Evolutionary conservation across 2,329 filamentous ascomycete species (phyloP), one percentile per base, ranked within the genome.

Genomic region (Fusarium torreyae): DNA sequence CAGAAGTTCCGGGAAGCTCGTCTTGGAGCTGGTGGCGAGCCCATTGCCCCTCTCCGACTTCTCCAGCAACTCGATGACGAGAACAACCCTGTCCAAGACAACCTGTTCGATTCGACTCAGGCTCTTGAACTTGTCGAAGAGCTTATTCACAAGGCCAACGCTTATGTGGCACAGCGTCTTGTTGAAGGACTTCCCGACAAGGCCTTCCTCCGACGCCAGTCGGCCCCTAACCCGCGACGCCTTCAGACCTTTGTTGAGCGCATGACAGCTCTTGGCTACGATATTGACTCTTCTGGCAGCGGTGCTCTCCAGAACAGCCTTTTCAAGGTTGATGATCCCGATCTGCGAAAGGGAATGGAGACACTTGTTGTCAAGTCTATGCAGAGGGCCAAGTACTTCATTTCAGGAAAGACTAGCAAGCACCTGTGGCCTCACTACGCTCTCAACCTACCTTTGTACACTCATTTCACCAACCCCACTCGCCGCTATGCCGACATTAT

Each of bases 271-370:
- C 89, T 98, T 71, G 94, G 94, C 44, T 97, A 94, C 78, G 92
- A 95, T 38, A 92, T 98, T 49, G 95, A 99, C 77, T 90, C 91
- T 13, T 90, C 91, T 43, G 97, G 92, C 86, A 98, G 95, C 76
- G 94, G 94, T 53, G 90, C 91, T 52, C 85, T 99, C 40, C 96
- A 98, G 81, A 97, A 94, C 84, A 97, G 95, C 79, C 85, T 99
- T 48, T 98, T 98, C 88, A 93, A 93, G 81, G 90, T 99, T 42
- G 91, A 97, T 46, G 94, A 99, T 78, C 82, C 88, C 36, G 94
- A 97, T 71, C 85, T 98, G 68, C 92, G 96, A 76, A 97, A 97
- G 89, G 96, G 96, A 68, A 97, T 99, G 93, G 96, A 99, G 85
- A 98, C 95, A 3, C 84, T 98, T 31, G 86, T 98, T 34, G 87